A percentile compares a stretch with the other conserved stretches of the same genome.
phyloP scores from a whole-genome alignment of 1,284 basidiomycete species.

The Ustilago vetiveriae region DNA sequence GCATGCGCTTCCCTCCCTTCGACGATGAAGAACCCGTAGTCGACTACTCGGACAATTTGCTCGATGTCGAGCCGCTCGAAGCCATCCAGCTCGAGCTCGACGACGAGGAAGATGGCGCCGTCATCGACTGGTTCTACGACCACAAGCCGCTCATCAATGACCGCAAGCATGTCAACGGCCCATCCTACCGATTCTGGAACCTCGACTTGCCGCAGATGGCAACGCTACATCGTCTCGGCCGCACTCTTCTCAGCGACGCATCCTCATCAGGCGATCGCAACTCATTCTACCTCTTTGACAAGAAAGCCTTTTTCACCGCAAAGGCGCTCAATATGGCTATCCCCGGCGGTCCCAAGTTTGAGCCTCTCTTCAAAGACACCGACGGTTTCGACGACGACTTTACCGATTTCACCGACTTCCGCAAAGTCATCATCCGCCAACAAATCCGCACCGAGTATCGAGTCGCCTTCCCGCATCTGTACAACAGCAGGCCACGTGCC shows the following conservation, averaged over 20 bases:
- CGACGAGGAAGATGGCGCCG: constrained; percentile 89
- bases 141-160: constrained; percentile 90
- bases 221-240: constrained; percentile 92
- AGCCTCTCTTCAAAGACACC: constrained; percentile 78
- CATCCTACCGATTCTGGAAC: constrained; percentile 93
- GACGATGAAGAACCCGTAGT: constrained; percentile 89
- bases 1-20: constrained; percentile 99
- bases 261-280: constrained; percentile 87
- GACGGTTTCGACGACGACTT: constrained; percentile 98
- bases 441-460: constrained; percentile 99
- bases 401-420: constrained; percentile 99
- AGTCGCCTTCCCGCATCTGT: constrained; percentile 98
- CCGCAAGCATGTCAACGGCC: constrained; percentile 81
- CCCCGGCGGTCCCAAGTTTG: constrained; percentile 95
- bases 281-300: constrained; percentile 87
- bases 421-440: constrained; percentile 99
- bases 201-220: constrained; percentile 93
- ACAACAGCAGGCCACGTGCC: constrained; percentile 96
- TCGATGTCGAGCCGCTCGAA: constrained; percentile 97
- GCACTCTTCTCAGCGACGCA: constrained; percentile 85
- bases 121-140: constrained; percentile 99
- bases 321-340: constrained; percentile 96
- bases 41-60: constrained; percentile 81
- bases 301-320: constrained; percentile 96
- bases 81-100: constrained; percentile 97